These are phyloP conservation scores for Pythium dissotocum DNA, from an alignment of 352 stramenopile species.

Conservation along the genomic window DNA sequence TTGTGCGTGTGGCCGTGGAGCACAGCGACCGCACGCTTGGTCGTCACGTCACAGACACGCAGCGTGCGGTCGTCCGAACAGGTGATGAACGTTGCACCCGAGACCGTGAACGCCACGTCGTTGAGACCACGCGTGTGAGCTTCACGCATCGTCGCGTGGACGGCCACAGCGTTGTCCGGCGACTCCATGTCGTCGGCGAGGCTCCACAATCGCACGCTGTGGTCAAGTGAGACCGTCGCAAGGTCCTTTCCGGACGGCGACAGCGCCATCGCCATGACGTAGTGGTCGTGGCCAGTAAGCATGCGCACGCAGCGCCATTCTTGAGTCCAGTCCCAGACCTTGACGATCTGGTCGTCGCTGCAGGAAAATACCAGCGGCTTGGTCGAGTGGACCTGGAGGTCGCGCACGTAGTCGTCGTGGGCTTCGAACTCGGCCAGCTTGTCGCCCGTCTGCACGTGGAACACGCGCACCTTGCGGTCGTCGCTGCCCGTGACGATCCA, in stretches of 20 bases:
- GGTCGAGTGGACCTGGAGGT: constrained; percentile 87
- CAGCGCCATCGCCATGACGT: constrained; percentile 94
- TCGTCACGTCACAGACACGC: constrained; percentile 96
- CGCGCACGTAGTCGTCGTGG: constrained; percentile 94
- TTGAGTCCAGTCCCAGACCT: constrained; percentile 91
- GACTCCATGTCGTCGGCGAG: constrained; percentile 38
- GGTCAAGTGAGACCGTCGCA: constrained; percentile 90
- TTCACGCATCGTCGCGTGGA: constrained; percentile 25
- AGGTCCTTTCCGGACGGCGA: constrained; percentile 94
- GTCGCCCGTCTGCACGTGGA: constrained; percentile 95
- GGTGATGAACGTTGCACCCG: constrained; percentile 90
- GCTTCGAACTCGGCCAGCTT: constrained; percentile 89
- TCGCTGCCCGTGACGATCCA: constrained; percentile 88
- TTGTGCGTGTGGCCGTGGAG: constrained; percentile 94
- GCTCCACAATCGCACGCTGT: constrained; percentile 86
- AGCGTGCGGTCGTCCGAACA: constrained; percentile 89
- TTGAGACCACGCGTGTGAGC: constrained; percentile 92
- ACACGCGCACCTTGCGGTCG: constrained; percentile 90
- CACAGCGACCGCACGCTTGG: constrained; percentile 85
- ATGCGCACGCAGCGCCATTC: constrained; percentile 26
- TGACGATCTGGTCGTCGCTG: constrained; percentile 94
- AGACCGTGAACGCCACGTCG: constrained; percentile 89
- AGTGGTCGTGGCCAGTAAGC: constrained; percentile 84
- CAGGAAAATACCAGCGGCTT: constrained; percentile 85
- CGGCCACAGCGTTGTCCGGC: background rate